Evolutionary conservation across 768 basidiomycete genomes (phyloP).

Genomic region (Rhizopogon vinicolor): DNA sequence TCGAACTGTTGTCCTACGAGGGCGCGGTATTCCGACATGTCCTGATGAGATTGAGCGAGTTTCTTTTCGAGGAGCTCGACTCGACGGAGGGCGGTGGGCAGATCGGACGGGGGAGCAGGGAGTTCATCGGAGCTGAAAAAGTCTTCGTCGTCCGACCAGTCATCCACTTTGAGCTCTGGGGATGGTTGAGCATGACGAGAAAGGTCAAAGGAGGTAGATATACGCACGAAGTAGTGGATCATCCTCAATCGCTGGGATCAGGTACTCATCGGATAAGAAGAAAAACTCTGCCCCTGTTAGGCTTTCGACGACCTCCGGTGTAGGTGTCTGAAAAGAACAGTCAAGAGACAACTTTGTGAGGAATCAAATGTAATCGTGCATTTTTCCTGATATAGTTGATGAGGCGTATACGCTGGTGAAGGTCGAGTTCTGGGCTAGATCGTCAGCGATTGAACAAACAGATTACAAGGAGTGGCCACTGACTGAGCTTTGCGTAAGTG

Average conservation of each 20-base stretch:
- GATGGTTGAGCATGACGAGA: neutral
- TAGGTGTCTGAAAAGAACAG: conserved; percentile 42
- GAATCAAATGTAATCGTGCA: conserved; percentile 31
- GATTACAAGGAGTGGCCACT: conserved; percentile 16
- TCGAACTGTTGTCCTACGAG: conserved; percentile 54
- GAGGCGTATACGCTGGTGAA: conserved; percentile 73
- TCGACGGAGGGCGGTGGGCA: conserved; percentile 33
- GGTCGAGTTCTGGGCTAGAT: conserved; percentile 56
- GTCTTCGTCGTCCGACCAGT: conserved; percentile 72
- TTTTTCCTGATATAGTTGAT: conserved; percentile 85
- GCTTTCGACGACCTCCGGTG: conserved; percentile 37
- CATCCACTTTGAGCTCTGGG: conserved; percentile 60
- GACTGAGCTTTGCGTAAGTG: conserved; percentile 50
- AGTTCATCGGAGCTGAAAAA: conserved; percentile 3
- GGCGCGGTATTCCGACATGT: conserved; percentile 56
- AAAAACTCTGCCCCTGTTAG: conserved; percentile 58
- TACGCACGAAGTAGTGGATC: conserved; percentile 85
- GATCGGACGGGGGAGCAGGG: conserved; percentile 21
- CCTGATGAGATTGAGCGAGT: conserved; percentile 52
- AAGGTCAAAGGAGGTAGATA: neutral
- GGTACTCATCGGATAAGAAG: conserved; percentile 72
- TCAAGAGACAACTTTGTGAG: neutral
- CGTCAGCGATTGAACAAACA: neutral
- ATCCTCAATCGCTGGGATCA: conserved; percentile 78
- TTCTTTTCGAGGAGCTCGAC: conserved; percentile 60